phyloP scores from a whole-genome alignment of 2,329 filamentous ascomycete species.

The Hymenoscyphus fructigenus region DNA sequence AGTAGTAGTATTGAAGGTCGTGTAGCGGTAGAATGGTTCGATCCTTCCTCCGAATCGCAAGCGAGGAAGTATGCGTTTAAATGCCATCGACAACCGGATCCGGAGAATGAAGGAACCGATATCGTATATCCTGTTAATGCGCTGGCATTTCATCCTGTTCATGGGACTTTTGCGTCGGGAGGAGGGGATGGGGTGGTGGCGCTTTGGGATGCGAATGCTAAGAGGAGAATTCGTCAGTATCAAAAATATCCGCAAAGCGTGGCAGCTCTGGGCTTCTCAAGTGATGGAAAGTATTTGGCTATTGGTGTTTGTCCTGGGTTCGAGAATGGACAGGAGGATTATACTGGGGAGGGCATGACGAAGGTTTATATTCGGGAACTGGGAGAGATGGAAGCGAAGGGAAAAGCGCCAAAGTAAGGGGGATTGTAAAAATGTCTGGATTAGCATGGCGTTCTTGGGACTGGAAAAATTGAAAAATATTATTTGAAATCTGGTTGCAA shows the following conservation, averaged over 20 bases:
- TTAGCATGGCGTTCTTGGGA: conserved; percentile 13
- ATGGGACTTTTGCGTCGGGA: conserved; percentile 66
- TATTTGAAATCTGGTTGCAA: no score
- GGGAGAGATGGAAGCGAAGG: conserved; percentile 73
- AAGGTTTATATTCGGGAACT: conserved; percentile 82
- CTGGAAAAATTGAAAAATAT: no score
- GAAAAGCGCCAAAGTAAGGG: conserved; percentile 34
- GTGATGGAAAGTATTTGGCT: conserved; percentile 63
- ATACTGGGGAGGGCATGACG: conserved; percentile 68
- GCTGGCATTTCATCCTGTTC: conserved; percentile 66
- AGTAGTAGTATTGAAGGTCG: conserved; percentile 91
- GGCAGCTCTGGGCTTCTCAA: conserved; percentile 61
- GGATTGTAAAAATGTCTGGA: not conserved
- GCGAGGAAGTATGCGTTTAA: conserved; percentile 98
- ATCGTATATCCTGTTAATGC: conserved; percentile 73
- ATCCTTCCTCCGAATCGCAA: conserved; percentile 82
- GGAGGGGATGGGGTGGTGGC: conserved; percentile 72
- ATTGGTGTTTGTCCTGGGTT: conserved; percentile 69
- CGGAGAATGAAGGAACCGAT: conserved; percentile 59
- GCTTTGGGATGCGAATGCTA: conserved; percentile 70
- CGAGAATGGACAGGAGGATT: conserved; percentile 73
- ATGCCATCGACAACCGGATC: conserved; percentile 79
- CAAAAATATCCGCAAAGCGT: conserved; percentile 64
- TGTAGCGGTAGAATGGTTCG: conserved; percentile 97
- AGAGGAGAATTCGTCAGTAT: conserved; percentile 69